Conservation (phyloP, 2,329 filamentous ascomycete species). For the Scedosporium dehoogii region DNA sequence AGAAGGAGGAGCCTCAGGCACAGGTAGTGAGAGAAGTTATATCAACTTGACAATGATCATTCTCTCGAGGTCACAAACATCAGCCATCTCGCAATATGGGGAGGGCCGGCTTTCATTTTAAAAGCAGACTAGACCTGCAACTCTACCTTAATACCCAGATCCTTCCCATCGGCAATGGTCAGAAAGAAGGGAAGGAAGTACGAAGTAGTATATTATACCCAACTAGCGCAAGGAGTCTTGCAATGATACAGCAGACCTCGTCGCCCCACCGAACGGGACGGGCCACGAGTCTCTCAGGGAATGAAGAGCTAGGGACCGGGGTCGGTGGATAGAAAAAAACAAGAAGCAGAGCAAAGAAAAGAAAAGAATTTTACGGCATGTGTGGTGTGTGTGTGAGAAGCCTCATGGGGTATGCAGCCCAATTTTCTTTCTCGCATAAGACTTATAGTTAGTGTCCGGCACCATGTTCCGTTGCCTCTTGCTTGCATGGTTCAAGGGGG, state of each 20-base stretch:
- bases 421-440: background rate
- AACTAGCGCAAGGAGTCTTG: too few relatives aligned
- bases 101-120: background rate
- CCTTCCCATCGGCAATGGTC: background rate
- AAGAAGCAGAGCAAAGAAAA: background rate
- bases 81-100: background rate
- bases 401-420: background rate
- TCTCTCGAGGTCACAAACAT: background rate
- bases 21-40: background rate
- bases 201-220: background rate
- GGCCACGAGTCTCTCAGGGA: background rate
- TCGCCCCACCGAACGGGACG: background rate
- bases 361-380: background rate
- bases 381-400: background rate
- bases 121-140: background rate
- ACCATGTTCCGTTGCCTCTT: background rate
- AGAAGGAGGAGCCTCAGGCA: background rate
- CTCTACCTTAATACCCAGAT: background rate
- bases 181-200: background rate
- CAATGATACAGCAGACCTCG: background rate
- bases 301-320: background rate
- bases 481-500: background rate
- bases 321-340: background rate
- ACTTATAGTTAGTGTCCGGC: background rate
- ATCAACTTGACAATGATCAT: background rate